Evolutionary conservation across 1,284 basidiomycete genomes (phyloP).

Genomic region (Boletus holoroseus): DNA sequence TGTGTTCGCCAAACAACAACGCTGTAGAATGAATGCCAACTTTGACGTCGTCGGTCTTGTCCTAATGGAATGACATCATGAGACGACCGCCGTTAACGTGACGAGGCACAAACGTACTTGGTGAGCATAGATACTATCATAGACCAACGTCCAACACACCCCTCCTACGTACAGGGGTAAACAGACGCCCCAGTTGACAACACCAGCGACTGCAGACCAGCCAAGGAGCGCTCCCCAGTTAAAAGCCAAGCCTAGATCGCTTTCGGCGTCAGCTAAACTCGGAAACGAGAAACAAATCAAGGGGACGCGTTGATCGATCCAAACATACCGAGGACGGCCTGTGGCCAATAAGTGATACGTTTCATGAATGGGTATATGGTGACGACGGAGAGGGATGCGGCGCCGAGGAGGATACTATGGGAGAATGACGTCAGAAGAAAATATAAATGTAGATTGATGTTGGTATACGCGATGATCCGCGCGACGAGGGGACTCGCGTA

Average conservation of each 20-base stretch:
- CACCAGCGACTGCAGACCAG: constrained; percentile 89
- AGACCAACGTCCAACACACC: constrained; percentile 91
- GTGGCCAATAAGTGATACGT: constrained; percentile 94
- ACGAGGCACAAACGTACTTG: constrained; percentile 50
- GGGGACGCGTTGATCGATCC: constrained; percentile 1
- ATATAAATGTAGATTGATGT: neutral
- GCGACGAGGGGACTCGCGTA: constrained; percentile 26
- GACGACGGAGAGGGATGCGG: constrained; percentile 84
- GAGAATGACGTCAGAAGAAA: too few relatives aligned
- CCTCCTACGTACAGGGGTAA: constrained; percentile 89
- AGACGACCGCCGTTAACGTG: neutral
- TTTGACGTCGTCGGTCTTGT: constrained; percentile 86
- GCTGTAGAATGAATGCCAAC: constrained; percentile 95
- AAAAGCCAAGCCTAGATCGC: constrained; percentile 74
- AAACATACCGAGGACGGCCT: constrained; percentile 80
- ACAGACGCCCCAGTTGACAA: constrained; percentile 78
- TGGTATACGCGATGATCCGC: neutral
- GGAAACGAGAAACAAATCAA: neutral
- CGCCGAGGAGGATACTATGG: constrained; percentile 82
- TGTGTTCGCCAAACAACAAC: constrained; percentile 76
- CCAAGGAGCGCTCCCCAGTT: constrained; percentile 98
- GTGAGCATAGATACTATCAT: constrained; percentile 98
- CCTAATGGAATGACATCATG: constrained; percentile 44
- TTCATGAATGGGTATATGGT: constrained; percentile 97
- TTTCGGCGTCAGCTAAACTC: neutral